Evolutionary conservation across 2,329 filamentous ascomycete species (phyloP).

Genomic region (Pseudopithomyces maydicus): DNA sequence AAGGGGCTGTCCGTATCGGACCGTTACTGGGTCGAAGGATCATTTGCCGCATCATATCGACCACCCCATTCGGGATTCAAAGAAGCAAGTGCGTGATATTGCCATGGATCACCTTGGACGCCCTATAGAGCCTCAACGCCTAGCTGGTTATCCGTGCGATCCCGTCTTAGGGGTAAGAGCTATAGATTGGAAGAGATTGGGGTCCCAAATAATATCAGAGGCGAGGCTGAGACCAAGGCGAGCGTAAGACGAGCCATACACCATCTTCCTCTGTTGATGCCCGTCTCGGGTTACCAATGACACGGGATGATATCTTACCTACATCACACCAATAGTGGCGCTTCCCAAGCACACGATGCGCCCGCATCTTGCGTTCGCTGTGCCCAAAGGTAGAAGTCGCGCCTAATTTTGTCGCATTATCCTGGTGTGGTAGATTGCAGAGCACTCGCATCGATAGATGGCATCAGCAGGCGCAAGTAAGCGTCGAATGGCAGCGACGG

Average conservation of each 20-base stretch:
- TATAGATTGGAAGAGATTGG: neutral
- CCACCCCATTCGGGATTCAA: conserved; percentile 12
- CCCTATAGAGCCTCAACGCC: conserved; percentile 8
- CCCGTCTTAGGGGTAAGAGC: neutral
- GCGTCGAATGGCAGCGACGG: neutral
- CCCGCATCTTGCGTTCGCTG: conserved; percentile 12
- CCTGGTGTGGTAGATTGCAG: neutral
- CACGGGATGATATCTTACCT: conserved; percentile 9
- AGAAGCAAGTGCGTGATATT: neutral
- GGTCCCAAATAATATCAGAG: neutral
- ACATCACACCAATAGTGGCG: conserved; percentile 9
- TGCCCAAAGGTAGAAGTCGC: conserved; percentile 8
- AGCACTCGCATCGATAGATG: neutral
- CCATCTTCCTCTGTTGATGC: conserved; percentile 7
- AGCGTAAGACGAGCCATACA: conserved; percentile 11
- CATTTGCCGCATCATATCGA: conserved; percentile 16
- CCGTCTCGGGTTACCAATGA: conserved; percentile 23
- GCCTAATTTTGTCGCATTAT: conserved; percentile 3
- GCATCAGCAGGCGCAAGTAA: conserved; percentile 4
- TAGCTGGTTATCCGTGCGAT: neutral
- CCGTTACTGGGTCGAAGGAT: conserved; percentile 14
- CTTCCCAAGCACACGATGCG: conserved; percentile 16
- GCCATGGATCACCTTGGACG: conserved; percentile 3
- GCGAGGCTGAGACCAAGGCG: conserved; percentile 13
- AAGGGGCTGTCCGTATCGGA: conserved; percentile 12